Conservation (phyloP, 208 protist genomes). For the Crithidia fasciculata region DNA sequence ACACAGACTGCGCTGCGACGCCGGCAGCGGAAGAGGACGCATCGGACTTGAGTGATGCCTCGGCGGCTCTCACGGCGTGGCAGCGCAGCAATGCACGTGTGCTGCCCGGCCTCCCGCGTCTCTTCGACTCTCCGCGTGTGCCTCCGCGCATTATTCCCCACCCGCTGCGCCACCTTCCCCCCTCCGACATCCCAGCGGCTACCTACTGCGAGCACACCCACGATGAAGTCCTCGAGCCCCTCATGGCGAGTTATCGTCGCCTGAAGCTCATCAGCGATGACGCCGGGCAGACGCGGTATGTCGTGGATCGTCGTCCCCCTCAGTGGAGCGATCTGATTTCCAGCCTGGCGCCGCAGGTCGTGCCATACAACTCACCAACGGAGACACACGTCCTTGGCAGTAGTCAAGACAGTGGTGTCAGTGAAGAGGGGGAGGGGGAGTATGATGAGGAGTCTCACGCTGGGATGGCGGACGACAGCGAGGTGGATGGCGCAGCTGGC, state of each 20-base stretch:
- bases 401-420: too few species aligned
- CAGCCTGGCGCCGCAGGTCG: conserved; percentile 30
- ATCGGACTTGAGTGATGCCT: too few species aligned
- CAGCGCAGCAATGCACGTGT: conserved; percentile 26
- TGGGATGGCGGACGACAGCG: not conserved
- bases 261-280: conserved; percentile 45
- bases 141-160: conserved; percentile 39
- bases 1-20: too few species aligned
- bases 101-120: conserved; percentile 48
- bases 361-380: too few species aligned
- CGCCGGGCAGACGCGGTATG: conserved; percentile 17
- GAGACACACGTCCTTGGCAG: too few species aligned
- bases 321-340: conserved; percentile 17
- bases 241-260: conserved; percentile 50
- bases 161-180: conserved; percentile 44
- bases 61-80: not conserved
- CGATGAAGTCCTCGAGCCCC: conserved; percentile 54
- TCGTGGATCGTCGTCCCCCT: conserved; percentile 15
- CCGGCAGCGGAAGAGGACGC: too few species aligned
- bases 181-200: conserved; percentile 34
- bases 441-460: too few species aligned
- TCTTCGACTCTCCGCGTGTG: conserved; percentile 34
- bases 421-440: too few species aligned
- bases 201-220: conserved; percentile 54
- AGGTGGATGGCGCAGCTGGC: not conserved